These are phyloP conservation scores for Globisporangium acanthophoron DNA, from an alignment of 352 stramenopile genomes.

Conservation along the genomic window DNA sequence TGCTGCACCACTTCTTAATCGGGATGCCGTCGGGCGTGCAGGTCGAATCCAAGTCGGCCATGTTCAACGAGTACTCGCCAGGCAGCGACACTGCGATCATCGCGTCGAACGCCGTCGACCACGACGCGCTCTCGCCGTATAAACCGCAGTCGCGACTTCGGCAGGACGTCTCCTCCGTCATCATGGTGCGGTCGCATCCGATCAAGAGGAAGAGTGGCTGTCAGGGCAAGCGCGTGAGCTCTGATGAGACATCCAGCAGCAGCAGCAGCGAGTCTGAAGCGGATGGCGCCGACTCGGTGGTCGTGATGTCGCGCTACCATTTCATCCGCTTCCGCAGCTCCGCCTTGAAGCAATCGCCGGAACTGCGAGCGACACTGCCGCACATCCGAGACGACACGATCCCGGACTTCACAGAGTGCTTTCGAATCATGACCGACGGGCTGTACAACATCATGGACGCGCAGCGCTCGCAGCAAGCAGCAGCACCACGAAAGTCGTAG, in stretches of 20 bases:
- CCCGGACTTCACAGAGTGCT: not conserved
- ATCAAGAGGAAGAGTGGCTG: not conserved
- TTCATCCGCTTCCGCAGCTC: not conserved
- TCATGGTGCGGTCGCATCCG: not conserved
- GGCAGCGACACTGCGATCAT: not conserved
- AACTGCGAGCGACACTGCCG: not conserved
- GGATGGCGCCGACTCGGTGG: not conserved
- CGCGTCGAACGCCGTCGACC: not conserved
- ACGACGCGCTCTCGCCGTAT: conserved; percentile 3
- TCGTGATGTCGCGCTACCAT: not conserved
- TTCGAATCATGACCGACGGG: not conserved
- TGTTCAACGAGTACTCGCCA: conserved; percentile 13
- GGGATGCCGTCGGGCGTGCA: conserved; percentile 6
- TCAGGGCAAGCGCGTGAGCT: not conserved
- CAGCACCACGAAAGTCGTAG: not conserved
- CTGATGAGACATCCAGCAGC: not conserved
- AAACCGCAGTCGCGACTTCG: not conserved
- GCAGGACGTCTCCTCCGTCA: not conserved
- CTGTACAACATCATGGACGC: not conserved
- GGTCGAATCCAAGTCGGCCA: conserved; percentile 32
- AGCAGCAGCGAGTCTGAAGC: not conserved
- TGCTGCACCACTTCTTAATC: not conserved
- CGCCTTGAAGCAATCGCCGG: not conserved
- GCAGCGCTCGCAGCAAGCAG: not conserved
- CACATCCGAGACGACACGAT: not conserved